A percentile compares a stretch with the other conserved stretches of the same genome.
phyloP scores from a whole-genome alignment of 495 filamentous ascomycete species.

The Aspergillus carlsbadensis region DNA sequence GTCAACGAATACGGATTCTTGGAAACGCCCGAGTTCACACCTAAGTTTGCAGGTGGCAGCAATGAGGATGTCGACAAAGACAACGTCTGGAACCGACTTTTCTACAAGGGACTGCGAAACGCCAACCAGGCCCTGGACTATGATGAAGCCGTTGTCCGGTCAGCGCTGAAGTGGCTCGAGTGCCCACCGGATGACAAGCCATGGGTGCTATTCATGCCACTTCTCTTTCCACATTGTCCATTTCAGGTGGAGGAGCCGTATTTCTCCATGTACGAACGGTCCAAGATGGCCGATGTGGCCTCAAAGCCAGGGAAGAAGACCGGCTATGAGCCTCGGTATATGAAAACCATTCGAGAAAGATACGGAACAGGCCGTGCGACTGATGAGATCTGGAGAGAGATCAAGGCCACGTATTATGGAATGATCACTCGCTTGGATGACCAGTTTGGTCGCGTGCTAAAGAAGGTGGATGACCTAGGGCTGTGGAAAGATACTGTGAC shows the following conservation, averaged over 20 bases:
- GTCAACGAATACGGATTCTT: constrained; percentile 29
- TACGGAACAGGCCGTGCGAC: constrained; percentile 25
- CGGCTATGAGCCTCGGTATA: constrained; percentile 27
- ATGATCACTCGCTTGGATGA: constrained; percentile 28
- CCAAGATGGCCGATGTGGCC: constrained; percentile 12
- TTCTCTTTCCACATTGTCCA: constrained; percentile 29
- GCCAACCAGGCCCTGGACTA: constrained; percentile 24
- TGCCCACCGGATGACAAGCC: constrained; percentile 24
- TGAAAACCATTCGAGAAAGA: constrained; percentile 20
- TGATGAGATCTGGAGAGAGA: constrained; percentile 22
- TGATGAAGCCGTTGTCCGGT: constrained; percentile 25
- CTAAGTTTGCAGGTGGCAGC: constrained; percentile 15
- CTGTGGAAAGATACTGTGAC: constrained; percentile 25
- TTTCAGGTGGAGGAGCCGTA: constrained; percentile 32
- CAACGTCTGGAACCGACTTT: constrained; percentile 21
- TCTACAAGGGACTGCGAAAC: constrained; percentile 23
- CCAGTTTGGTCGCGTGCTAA: constrained; percentile 22
- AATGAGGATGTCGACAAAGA: constrained; percentile 8
- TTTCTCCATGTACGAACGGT: constrained; percentile 25
- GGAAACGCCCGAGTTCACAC: constrained; percentile 26
- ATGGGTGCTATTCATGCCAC: constrained; percentile 28
- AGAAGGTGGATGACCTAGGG: constrained; percentile 12
- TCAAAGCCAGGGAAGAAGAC: constrained; percentile 16
- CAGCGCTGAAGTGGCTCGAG: constrained; percentile 24
- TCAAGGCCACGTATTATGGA: constrained; percentile 28